phyloP scores from a whole-genome alignment of 106 monocot genomes.

The Cymbidium sinense region DNA sequence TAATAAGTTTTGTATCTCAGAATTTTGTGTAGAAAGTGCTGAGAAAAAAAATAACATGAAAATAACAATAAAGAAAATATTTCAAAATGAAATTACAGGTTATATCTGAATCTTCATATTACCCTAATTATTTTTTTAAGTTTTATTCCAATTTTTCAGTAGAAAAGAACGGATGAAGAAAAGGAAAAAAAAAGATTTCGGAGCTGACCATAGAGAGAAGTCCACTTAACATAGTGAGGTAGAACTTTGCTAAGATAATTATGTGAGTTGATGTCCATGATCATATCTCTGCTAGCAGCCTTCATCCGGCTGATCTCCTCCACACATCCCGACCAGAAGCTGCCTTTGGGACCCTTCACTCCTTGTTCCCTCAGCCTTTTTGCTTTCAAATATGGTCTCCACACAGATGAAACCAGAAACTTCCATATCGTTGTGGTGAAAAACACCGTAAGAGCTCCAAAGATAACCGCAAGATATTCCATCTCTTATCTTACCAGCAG shows the following conservation, averaged over 20 bases:
- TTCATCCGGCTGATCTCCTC: slow-evolving; percentile 20
- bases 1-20: too few species aligned
- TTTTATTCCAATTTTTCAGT: too few species aligned
- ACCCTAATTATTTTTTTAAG: too few species aligned
- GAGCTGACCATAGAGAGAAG: slow-evolving; percentile 11
- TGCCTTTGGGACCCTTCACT: slow-evolving; percentile 7
- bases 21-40: too few species aligned
- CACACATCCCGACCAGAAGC: slow-evolving; percentile 11
- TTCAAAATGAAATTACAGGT: background rate
- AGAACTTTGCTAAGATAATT: slow-evolving; percentile 4
- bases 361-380: slow-evolving; percentile 19
- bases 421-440: slow-evolving; percentile 5
- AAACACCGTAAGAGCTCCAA: background rate
- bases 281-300: background rate
- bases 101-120: background rate
- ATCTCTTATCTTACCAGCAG: background rate
- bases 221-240: slow-evolving; percentile 17
- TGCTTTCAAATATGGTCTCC: slow-evolving; percentile 4
- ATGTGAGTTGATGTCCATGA: slow-evolving; percentile 16
- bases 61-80: too few species aligned
- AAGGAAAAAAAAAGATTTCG: background rate
- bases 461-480: background rate
- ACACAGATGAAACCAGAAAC: background rate
- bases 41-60: too few species aligned
- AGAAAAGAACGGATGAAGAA: too few species aligned